Conservation (phyloP, 2,329 filamentous ascomycete species). For the Catunica adiposa region DNA sequence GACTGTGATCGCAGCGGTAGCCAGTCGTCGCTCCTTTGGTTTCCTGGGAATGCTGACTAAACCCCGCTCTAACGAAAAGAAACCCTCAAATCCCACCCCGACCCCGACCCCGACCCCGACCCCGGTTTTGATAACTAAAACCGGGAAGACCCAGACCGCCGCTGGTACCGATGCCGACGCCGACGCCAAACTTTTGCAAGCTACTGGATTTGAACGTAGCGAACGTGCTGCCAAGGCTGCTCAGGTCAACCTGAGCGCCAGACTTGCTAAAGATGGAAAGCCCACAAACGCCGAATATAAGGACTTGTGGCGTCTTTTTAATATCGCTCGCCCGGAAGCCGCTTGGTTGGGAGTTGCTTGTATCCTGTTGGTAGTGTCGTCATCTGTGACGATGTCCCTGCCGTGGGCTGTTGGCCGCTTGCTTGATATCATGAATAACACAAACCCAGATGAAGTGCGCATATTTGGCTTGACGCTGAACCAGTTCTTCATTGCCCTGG, state of each 20-base stretch:
- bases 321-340: constrained; percentile 73
- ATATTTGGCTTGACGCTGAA: constrained; percentile 72
- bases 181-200: constrained; percentile 27
- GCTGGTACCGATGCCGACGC: constrained; percentile 17
- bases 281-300: constrained; percentile 32
- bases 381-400: constrained; percentile 85
- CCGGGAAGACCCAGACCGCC: constrained; percentile 1
- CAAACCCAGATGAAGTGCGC: constrained; percentile 50
- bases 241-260: constrained; percentile 76
- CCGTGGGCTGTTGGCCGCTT: constrained; percentile 95
- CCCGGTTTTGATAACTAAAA: constrained; percentile 1
- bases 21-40: constrained; percentile 5
- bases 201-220: constrained; percentile 41
- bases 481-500: constrained; percentile 78
- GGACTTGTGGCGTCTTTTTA: constrained; percentile 76
- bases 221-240: constrained; percentile 77
- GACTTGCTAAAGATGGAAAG: constrained; percentile 68
- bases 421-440: constrained; percentile 58
- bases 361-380: constrained; percentile 72
- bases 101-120: not conserved
- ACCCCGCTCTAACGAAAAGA: not conserved
- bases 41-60: constrained; percentile 3
- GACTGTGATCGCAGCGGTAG: not conserved
- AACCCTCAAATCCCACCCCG: constrained; percentile 4
- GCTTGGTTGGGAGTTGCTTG: constrained; percentile 66